Conservation (phyloP, 768 basidiomycete species). For the Saitozyma podzolica region DNA sequence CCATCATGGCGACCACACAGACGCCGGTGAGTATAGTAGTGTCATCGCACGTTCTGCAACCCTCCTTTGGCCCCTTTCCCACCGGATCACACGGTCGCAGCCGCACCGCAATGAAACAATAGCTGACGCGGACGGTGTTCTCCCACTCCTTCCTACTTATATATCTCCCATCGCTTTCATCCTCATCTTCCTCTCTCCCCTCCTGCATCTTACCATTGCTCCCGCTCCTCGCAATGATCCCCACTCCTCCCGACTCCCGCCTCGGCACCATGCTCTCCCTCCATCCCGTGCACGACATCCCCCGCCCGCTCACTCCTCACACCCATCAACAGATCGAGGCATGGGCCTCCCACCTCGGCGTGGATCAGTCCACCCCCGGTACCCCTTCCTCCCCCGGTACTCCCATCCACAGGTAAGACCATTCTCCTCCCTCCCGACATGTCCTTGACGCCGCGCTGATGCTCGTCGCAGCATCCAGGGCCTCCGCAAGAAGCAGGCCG, state of each 20-base stretch:
- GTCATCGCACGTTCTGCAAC: neutral
- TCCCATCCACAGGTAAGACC: conserved; percentile 24
- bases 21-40: neutral
- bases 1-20: neutral
- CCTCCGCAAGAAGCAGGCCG: conserved; percentile 51
- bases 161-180: neutral
- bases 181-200: neutral
- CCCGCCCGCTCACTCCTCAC: conserved; percentile 1
- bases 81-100: neutral
- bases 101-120: neutral
- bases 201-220: neutral
- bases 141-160: neutral
- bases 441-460: neutral
- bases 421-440: neutral
- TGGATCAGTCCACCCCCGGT: conserved; percentile 35
- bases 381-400: conserved; percentile 24
- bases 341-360: conserved; percentile 37
- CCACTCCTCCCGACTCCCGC: neutral
- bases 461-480: conserved; percentile 37
- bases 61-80: neutral
- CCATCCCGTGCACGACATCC: neutral
- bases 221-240: neutral
- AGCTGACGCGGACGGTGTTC: neutral
- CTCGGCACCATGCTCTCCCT: neutral
- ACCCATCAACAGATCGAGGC: conserved; percentile 45